Conservation (phyloP, 2,329 filamentous ascomycete genomes). For the Apiospora rasikravindrae region DNA sequence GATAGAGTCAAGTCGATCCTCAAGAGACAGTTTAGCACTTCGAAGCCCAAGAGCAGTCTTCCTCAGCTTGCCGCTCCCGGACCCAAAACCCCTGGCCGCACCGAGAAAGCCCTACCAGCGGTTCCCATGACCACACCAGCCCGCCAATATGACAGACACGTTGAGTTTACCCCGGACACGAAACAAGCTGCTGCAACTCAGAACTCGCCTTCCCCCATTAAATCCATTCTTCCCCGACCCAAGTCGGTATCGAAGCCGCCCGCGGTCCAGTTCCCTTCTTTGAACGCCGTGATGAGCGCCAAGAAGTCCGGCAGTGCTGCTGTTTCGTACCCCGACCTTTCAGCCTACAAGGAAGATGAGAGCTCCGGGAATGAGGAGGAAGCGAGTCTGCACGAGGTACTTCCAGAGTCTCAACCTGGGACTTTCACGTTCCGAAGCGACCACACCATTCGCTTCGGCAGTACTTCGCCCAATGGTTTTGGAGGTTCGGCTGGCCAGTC, state of each 20-base stretch:
- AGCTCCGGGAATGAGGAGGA: conserved; percentile 35
- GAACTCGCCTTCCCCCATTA: conserved; percentile 62
- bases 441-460: conserved; percentile 65
- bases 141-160: conserved; percentile 71
- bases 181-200: conserved; percentile 53
- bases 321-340: conserved; percentile 60
- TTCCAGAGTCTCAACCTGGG: conserved; percentile 53
- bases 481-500: conserved; percentile 63
- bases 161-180: conserved; percentile 79
- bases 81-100: conserved; percentile 54
- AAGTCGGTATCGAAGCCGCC: conserved; percentile 43
- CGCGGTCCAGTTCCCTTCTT: conserved; percentile 41
- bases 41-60: conserved; percentile 52
- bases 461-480: conserved; percentile 55
- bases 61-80: conserved; percentile 47
- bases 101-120: conserved; percentile 59
- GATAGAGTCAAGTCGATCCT: conserved; percentile 65
- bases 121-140: conserved; percentile 69
- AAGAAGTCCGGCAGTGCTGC: conserved; percentile 37
- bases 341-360: conserved; percentile 39
- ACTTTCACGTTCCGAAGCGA: conserved; percentile 71
- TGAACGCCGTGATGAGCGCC: conserved; percentile 37
- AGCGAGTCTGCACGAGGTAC: conserved; percentile 24
- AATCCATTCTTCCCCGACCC: conserved; percentile 52
- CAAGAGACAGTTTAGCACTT: conserved; percentile 46